Base-by-base conservation (phyloP, 2,329 filamentous ascomycete species). In the Fusarium sublunatum region DNA sequence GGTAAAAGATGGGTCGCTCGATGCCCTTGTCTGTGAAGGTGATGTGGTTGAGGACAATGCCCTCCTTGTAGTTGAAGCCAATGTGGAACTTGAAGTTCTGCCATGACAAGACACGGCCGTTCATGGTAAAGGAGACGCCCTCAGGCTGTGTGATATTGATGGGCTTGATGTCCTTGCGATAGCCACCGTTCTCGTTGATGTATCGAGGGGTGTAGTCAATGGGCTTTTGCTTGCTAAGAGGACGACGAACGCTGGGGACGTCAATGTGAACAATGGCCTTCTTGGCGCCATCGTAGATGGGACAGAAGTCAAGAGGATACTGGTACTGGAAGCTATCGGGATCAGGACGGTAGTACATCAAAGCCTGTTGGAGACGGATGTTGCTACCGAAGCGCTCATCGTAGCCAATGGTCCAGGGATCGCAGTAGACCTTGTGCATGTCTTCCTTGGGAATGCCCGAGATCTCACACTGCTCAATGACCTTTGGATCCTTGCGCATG, bases 401-500 rank as follows among this genome's bases (percentile, higher is more conserved):
- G 73, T 92, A 96, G 44, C 93, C 93, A 76, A 97, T 96, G 1
- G 93, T 96, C 93, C 93, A 97, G 10, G 92, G 92, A 74, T 97
- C 93, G 76, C 93, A 96, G 80, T 96, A 97, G 43, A 97, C 91
- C 78, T 97, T 97, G 81, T 95, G 81, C 93, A 97, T 97, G 59
- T 96, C 91, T 67, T 91, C 84, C 53, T 83, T 83, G 11, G 91
- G 86, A 58, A 97, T 91, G 2, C 93, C 93, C 57, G 92, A 85
- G 58, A 97, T 85, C 7, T 85, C 86, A 72, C 93, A 97, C 76
- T 97, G 93, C 77, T 97, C 92, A 66, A 97, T 95, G 58, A 97
- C 92, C 70, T 90, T 91, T 12, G 91, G 86, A 72, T 97, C 92
- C 69, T 87, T 88, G 65, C 93, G 86, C 58, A 88, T 86, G 41